Conservation (phyloP, 495 filamentous ascomycete species). For the Penicillium maclennaniae region DNA sequence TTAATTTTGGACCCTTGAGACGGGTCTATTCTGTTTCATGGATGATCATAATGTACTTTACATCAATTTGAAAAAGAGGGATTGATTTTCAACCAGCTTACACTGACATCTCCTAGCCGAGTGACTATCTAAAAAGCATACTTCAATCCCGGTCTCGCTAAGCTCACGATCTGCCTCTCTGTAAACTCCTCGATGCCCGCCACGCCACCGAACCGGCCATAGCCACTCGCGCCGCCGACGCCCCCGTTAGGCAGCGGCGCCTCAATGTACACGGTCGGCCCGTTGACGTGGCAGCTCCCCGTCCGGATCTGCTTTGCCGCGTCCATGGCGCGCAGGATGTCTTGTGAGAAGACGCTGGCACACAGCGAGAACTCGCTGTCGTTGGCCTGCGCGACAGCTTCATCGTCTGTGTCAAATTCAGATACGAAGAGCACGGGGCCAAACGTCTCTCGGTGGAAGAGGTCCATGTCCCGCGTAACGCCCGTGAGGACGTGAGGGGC, state of each 20-base stretch:
- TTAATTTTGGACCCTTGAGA: too few relatives aligned
- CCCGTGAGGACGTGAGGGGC: constrained; percentile 26
- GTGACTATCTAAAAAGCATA: constrained; percentile 7
- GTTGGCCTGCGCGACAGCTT: constrained; percentile 31
- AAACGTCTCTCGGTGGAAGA: constrained; percentile 31
- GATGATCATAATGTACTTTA: too few relatives aligned
- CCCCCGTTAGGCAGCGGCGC: constrained; percentile 31
- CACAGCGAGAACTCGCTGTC: constrained; percentile 30
- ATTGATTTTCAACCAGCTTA: too few relatives aligned
- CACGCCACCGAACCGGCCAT: constrained; percentile 25
- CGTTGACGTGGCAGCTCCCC: constrained; percentile 33
- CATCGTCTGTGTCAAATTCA: constrained; percentile 25
- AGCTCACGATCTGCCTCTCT: constrained; percentile 21
- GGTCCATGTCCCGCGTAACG: constrained; percentile 26
- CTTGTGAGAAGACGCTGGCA: constrained; percentile 29
- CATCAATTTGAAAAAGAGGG: too few relatives aligned
- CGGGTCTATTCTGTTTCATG: too few relatives aligned
- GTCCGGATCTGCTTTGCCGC: constrained; percentile 25
- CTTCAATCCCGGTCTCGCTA: constrained; percentile 6
- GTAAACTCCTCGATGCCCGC: constrained; percentile 2
- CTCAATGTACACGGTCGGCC: constrained; percentile 32
- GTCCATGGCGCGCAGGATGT: constrained; percentile 28
- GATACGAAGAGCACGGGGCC: constrained; percentile 29
- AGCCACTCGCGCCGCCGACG: constrained; percentile 16
- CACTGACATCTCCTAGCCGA: too few relatives aligned